A percentile compares a stretch with the other conserved stretches of the same genome.
These are phyloP conservation scores for Agaricus blazei DNA, from an alignment of 768 basidiomycete species.

Conservation along the genomic window DNA sequence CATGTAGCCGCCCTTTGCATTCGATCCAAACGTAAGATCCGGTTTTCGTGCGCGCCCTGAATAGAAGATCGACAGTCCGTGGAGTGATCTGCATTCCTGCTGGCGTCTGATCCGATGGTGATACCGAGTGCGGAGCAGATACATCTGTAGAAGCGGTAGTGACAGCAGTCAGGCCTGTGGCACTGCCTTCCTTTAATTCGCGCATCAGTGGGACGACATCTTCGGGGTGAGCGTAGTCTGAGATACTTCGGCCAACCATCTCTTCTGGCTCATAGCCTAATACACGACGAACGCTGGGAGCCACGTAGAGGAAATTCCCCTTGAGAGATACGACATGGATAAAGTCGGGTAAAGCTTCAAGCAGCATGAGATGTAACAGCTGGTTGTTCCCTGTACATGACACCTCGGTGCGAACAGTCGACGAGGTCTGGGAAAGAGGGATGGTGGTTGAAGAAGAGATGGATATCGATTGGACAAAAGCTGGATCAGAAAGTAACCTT, in stretches of 20 bases:
- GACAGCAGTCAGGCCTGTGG: constrained; percentile 16
- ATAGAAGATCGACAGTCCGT: constrained; percentile 76
- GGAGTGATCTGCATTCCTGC: constrained; percentile 22
- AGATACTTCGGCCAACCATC: constrained; percentile 71
- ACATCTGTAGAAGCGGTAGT: constrained; percentile 8
- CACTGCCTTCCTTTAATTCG: constrained; percentile 75
- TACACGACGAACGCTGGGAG: constrained; percentile 70
- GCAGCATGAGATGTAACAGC: constrained; percentile 52
- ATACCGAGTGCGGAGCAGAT: constrained; percentile 2
- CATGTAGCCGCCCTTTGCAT: constrained; percentile 80
- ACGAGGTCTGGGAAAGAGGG: constrained; percentile 19
- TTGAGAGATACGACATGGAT: constrained; percentile 90
- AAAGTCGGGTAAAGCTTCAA: constrained; percentile 70
- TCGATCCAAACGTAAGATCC: constrained; percentile 84
- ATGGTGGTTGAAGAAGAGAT: constrained; percentile 34
- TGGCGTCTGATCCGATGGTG: background rate
- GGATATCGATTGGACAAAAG: constrained; percentile 44
- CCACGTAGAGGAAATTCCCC: constrained; percentile 88
- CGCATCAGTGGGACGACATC: constrained; percentile 90
- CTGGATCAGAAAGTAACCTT: constrained; percentile 37
- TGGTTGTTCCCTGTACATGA: constrained; percentile 31
- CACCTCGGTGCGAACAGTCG: constrained; percentile 13
- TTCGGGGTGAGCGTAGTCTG: constrained; percentile 82
- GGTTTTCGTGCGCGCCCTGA: constrained; percentile 69
- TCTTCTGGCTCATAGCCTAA: constrained; percentile 87